These are phyloP conservation scores for Tuber microsphaerosporum DNA, from an alignment of 495 filamentous ascomycete species.

Conservation along the genomic window DNA sequence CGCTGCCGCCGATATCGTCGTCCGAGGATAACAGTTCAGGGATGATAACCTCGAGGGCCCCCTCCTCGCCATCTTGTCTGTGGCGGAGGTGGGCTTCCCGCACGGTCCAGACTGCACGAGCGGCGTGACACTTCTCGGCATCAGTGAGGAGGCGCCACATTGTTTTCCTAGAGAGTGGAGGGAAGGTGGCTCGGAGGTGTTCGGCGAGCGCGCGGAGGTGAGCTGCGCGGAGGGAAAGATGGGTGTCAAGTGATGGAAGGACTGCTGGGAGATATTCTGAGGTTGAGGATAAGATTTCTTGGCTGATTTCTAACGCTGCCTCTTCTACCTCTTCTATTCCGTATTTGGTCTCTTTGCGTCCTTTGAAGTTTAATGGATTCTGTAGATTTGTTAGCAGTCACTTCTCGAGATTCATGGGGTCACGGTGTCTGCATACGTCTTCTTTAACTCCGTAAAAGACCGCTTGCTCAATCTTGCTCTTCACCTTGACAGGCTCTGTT, in stretches of 20 bases:
- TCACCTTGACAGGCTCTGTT: conserved; percentile 55
- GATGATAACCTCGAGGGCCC: conserved; percentile 31
- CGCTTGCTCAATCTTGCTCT: conserved; percentile 86
- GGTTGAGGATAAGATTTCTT: conserved; percentile 70
- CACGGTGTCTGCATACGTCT: conserved; percentile 25
- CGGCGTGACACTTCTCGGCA: conserved; percentile 82
- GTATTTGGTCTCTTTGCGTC: conserved; percentile 57
- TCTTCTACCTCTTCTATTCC: conserved; percentile 61
- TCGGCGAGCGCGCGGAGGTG: conserved; percentile 65
- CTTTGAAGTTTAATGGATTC: conserved; percentile 73
- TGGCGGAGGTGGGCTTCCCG: conserved; percentile 35
- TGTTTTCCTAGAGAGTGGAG: conserved; percentile 53
- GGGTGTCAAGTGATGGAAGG: conserved; percentile 68
- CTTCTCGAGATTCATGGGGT: background rate
- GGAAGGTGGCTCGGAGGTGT: conserved; percentile 53
- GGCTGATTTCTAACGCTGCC: conserved; percentile 70
- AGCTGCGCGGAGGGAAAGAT: conserved; percentile 61
- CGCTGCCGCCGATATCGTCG: conserved; percentile 25
- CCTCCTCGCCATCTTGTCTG: conserved; percentile 33
- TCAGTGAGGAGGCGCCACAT: conserved; percentile 81
- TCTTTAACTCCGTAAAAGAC: conserved; percentile 79
- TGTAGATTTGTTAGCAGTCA: conserved; percentile 39
- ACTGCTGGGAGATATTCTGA: conserved; percentile 63
- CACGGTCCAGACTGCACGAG: conserved; percentile 69
- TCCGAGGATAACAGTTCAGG: conserved; percentile 18